Conservation (phyloP, 345 rosid species). For the Eucalyptus pumila region DNA sequence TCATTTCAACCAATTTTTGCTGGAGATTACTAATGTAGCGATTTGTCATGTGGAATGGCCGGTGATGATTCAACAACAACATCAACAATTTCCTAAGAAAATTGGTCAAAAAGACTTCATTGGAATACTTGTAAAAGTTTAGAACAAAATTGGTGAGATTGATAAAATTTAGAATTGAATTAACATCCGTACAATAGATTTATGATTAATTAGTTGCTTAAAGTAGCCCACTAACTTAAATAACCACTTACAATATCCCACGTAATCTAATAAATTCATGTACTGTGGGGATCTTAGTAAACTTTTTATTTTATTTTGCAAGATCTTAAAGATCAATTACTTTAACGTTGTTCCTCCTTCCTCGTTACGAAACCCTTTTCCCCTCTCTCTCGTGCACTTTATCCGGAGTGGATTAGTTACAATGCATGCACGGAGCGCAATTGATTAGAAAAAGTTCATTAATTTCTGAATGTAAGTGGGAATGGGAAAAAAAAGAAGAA, state of each 20-base stretch:
- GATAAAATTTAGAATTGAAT: neutral
- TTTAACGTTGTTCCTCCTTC: neutral
- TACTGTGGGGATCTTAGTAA: neutral
- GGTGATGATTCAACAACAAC: neutral
- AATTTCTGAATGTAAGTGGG: neutral
- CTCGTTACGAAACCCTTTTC: neutral
- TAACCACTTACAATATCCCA: neutral
- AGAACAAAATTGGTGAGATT: neutral
- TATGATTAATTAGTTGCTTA: neutral
- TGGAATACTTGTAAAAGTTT: neutral
- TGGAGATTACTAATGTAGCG: neutral
- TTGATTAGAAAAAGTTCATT: neutral
- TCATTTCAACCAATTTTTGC: accelerated
- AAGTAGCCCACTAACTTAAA: neutral
- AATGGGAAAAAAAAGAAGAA: neutral
- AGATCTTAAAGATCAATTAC: neutral
- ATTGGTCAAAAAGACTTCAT: neutral
- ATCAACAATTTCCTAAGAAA: neutral
- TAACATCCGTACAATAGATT: accelerated
- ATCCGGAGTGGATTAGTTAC: neutral
- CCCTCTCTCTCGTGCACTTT: neutral
- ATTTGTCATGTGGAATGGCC: accelerated
- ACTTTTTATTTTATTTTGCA: too few species aligned
- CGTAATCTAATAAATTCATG: neutral
- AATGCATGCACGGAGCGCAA: neutral